Evolutionary conservation across 441 rosid genomes (phyloP), one percentile per base, ranked within the genome.

Genomic region (Croton laevigatus): DNA sequence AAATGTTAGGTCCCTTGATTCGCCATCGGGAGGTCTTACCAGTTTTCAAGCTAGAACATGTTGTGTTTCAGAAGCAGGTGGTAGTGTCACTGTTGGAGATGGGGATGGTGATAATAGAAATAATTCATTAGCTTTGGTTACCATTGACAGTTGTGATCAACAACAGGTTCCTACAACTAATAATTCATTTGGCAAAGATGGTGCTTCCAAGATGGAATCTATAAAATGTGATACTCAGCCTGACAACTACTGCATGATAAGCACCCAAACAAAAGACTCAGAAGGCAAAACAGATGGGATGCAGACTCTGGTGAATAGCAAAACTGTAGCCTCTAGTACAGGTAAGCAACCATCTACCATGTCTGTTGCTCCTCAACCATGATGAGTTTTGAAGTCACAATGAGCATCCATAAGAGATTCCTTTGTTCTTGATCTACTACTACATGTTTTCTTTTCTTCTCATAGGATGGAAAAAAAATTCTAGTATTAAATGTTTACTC

Each of bases 301-400:
- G 37, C 71, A 78, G 72, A 66, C 55, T 69, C 78, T 74, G 34
- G 34, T 27, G 67, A 78, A 73, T 19, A 66, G 55, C 71, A 84
- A 81, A 74, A 59, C 40, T 6, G 75, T 74, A 65, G 79, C 76
- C 66, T 62, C 52, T 71, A 45, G 67, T 69, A 69, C 74, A 74
- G 93, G 94, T 89, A 79, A 81, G 67, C 77, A 70, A 23, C 71
- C 59, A n/a, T 9, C 17, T 68, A 34, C 27, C 57, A 10, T 16
- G 44, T 42, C 20, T 54, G 44, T n/a, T 57, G 36, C 66, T 32
- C 17, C 55, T 53, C 4, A 52, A 42, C 14, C 16, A 42, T 36
- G 62, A 42, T 36, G 62, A 9, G 32, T 42, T 38, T 53, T 37
- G 59, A 44, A 19, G 36, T 9, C 19, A 46, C 5, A 16, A 3